Percentiles rank a stretch among this genome's conserved stretches.
Evolutionary conservation across 2,329 filamentous ascomycete species (phyloP).

Genomic region (Fusarium pseudograminearum): DNA sequence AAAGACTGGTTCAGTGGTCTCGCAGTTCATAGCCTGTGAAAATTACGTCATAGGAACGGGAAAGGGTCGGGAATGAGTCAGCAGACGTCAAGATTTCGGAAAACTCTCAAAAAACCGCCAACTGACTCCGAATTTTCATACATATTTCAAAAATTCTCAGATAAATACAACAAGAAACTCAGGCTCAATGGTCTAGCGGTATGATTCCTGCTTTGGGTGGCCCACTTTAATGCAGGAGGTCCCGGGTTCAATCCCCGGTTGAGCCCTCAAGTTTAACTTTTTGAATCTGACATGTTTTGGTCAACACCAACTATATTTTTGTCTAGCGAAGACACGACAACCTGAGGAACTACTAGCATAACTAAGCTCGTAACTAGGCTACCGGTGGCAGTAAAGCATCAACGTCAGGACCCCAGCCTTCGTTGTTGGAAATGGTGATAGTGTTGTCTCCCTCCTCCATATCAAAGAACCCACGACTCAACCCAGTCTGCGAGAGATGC

Average conservation of each 20-base stretch:
- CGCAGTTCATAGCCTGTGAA: no score
- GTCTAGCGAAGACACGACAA: not conserved
- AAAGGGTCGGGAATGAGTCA: not conserved
- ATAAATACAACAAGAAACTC: no score
- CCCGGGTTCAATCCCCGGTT: slow-evolving; percentile 11
- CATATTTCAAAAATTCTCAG: no score
- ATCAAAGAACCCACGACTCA: slow-evolving; percentile 61
- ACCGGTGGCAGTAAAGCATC: slow-evolving; percentile 66
- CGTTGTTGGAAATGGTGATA: slow-evolving; percentile 59
- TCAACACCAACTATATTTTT: not conserved
- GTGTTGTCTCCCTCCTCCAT: slow-evolving; percentile 63
- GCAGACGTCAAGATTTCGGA: not conserved
- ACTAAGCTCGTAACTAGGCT: not conserved
- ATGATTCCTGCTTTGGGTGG: slow-evolving; percentile 9
- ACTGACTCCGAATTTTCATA: accelerated
- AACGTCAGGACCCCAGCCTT: slow-evolving; percentile 53
- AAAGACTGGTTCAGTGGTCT: no score
- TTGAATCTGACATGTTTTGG: not conserved
- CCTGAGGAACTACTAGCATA: not conserved
- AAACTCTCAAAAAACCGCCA: not conserved
- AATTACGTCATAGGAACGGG: not conserved
- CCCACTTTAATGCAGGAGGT: not conserved
- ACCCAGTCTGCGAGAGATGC: slow-evolving; percentile 54
- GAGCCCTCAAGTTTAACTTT: not conserved
- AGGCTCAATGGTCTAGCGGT: slow-evolving; percentile 7